These are phyloP conservation scores for Celoporthe dispersa DNA, from an alignment of 2,329 filamentous ascomycete genomes.

Conservation along the genomic window DNA sequence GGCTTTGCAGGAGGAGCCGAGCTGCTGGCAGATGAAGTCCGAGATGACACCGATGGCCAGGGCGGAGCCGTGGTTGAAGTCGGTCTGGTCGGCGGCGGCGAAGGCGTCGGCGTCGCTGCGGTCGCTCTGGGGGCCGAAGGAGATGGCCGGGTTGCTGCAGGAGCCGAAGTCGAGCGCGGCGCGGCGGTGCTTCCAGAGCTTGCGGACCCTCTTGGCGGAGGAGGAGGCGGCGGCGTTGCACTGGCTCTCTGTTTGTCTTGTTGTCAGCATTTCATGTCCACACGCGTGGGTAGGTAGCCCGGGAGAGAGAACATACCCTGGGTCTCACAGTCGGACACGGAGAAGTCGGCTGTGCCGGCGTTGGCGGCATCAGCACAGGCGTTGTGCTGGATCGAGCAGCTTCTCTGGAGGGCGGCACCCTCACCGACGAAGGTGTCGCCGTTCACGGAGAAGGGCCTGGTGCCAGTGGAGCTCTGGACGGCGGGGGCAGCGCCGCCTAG, in stretches of 20 bases:
- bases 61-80: slow-evolving; percentile 59
- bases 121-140: slow-evolving; percentile 53
- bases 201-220: slow-evolving; percentile 35
- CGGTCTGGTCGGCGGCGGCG: slow-evolving; percentile 42
- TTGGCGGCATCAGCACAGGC: slow-evolving; percentile 54
- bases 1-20: slow-evolving; percentile 42
- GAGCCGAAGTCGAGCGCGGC: slow-evolving; percentile 46
- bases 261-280: background rate
- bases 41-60: slow-evolving; percentile 42
- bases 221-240: slow-evolving; percentile 39
- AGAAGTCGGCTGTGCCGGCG: slow-evolving; percentile 44
- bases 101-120: slow-evolving; percentile 51
- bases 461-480: slow-evolving; percentile 43
- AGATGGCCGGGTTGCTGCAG: slow-evolving; percentile 53
- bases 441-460: slow-evolving; percentile 56
- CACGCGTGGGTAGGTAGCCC: background rate
- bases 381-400: slow-evolving; percentile 56
- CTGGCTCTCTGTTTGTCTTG: slow-evolving; percentile 34
- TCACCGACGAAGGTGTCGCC: slow-evolving; percentile 57
- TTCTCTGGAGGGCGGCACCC: slow-evolving; percentile 51
- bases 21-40: slow-evolving; percentile 44
- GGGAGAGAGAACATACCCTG: slow-evolving; percentile 35
- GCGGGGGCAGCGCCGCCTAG: slow-evolving; percentile 48
- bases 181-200: slow-evolving; percentile 29
- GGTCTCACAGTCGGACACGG: slow-evolving; percentile 47